Percentiles rank a stretch among this genome's conserved stretches.
phyloP scores from a whole-genome alignment of 495 filamentous ascomycete genomes.

The Sporormia fimetaria region DNA sequence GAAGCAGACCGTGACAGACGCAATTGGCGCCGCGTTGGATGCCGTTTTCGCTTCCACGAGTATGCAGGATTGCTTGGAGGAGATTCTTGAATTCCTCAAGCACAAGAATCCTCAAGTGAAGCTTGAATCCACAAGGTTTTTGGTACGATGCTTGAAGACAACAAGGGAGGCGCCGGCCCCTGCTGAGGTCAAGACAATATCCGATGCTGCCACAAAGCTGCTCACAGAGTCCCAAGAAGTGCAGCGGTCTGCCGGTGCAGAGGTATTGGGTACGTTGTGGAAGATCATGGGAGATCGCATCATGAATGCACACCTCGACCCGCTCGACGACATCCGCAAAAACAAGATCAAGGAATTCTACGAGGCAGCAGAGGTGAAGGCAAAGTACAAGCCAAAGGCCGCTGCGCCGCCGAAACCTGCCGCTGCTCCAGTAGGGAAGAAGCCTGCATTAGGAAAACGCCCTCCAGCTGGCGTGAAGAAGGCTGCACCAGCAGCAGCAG shows the following conservation, averaged over 20 bases:
- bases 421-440: slow-evolving; percentile 37
- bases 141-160: slow-evolving; percentile 75
- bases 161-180: slow-evolving; percentile 74
- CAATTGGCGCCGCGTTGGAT: slow-evolving; percentile 73
- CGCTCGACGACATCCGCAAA: slow-evolving; percentile 90
- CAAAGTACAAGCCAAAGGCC: slow-evolving; percentile 91
- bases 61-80: slow-evolving; percentile 75
- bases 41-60: slow-evolving; percentile 70
- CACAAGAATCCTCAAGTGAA: slow-evolving; percentile 98
- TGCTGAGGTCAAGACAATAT: slow-evolving; percentile 70
- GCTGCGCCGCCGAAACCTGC: slow-evolving; percentile 52
- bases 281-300: slow-evolving; percentile 95
- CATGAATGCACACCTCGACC: slow-evolving; percentile 95
- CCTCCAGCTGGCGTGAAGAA: slow-evolving; percentile 35
- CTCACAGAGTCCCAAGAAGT: slow-evolving; percentile 78
- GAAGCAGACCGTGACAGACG: slow-evolving; percentile 81
- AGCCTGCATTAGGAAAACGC: slow-evolving; percentile 15
- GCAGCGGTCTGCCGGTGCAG: slow-evolving; percentile 75
- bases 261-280: slow-evolving; percentile 89
- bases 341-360: slow-evolving; percentile 92
- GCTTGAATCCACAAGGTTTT: slow-evolving; percentile 80
- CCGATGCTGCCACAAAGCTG: slow-evolving; percentile 76
- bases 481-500: slow-evolving; percentile 39
- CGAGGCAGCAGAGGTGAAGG: slow-evolving; percentile 86
- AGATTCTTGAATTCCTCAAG: slow-evolving; percentile 70